phyloP scores from a whole-genome alignment of 257 asterid species.

The Solanum chilense region DNA sequence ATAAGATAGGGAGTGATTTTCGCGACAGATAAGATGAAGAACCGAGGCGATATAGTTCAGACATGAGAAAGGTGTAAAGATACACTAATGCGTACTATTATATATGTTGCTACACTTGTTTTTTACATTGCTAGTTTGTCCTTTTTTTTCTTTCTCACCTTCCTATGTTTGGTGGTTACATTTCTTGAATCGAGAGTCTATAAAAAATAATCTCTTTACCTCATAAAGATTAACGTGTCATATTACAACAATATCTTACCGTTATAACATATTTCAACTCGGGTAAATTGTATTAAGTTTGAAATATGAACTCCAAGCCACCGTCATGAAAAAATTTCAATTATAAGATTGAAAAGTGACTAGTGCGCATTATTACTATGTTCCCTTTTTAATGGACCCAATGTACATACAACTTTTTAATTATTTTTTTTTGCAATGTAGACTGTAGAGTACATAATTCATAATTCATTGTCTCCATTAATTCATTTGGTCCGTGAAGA shows the following conservation, averaged over 20 bases:
- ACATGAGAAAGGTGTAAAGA: too few relatives aligned
- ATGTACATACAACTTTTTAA: not conserved
- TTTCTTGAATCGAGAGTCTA: not conserved
- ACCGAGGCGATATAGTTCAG: not conserved
- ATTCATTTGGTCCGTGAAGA: slow-evolving; percentile 13
- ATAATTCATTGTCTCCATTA: slow-evolving; percentile 4
- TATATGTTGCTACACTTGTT: not conserved
- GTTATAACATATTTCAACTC: not conserved
- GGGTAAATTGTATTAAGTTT: not conserved
- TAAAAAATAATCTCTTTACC: not conserved
- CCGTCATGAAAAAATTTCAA: not conserved
- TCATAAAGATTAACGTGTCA: accelerated
- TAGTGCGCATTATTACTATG: not conserved
- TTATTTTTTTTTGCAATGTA: not conserved
- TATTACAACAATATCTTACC: accelerated
- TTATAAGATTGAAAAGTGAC: not conserved
- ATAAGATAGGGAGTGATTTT: too few relatives aligned
- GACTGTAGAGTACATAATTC: not conserved
- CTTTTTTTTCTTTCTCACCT: not conserved
- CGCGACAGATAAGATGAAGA: accelerated
- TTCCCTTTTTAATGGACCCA: slow-evolving; percentile 15
- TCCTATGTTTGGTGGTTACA: not conserved
- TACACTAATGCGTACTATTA: not conserved
- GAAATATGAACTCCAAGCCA: not conserved
- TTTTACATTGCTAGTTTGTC: not conserved